Percentiles rank a stretch among this genome's conserved stretches.
phyloP scores from a whole-genome alignment of 2,329 filamentous ascomycete species.

The Colletotrichum eleusines region DNA sequence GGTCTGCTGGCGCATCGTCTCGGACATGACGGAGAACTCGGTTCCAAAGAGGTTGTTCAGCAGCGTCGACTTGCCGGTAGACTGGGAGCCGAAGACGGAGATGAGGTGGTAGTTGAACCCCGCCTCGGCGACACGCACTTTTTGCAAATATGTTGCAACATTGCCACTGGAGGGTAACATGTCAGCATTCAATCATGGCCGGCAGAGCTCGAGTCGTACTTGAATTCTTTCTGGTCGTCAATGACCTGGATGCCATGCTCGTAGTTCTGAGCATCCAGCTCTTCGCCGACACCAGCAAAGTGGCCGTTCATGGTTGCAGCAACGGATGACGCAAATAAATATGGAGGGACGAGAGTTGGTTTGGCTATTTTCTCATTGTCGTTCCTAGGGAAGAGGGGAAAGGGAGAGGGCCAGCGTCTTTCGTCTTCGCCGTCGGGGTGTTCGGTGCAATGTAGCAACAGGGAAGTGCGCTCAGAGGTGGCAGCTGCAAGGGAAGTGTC shows the following conservation, averaged over 20 bases:
- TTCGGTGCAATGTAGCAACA: conserved; percentile 24
- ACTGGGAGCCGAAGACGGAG: conserved; percentile 98
- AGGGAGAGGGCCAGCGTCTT: conserved; percentile 21
- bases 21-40: conserved; percentile 97
- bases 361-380: conserved; percentile 38
- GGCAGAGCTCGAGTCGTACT: conserved; percentile 69
- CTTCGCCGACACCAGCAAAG: conserved; percentile 79
- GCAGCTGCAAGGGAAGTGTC: conserved; percentile 37
- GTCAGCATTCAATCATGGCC: conserved; percentile 10
- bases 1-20: conserved; percentile 92
- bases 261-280: conserved; percentile 75
- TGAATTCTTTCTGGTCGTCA: conserved; percentile 96
- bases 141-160: conserved; percentile 83
- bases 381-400: not conserved
- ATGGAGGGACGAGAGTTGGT: conserved; percentile 17
- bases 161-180: conserved; percentile 67
- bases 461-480: conserved; percentile 33
- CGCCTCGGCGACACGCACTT: conserved; percentile 83
- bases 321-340: conserved; percentile 28
- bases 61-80: conserved; percentile 96
- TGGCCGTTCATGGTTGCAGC: conserved; percentile 77
- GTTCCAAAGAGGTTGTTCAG: conserved; percentile 97
- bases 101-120: conserved; percentile 99
- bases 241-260: conserved; percentile 97
- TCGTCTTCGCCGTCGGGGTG: not conserved